Base-by-base conservation (phyloP, 2,329 filamentous ascomycete genomes). In the Rutstroemia sp. region DNA sequence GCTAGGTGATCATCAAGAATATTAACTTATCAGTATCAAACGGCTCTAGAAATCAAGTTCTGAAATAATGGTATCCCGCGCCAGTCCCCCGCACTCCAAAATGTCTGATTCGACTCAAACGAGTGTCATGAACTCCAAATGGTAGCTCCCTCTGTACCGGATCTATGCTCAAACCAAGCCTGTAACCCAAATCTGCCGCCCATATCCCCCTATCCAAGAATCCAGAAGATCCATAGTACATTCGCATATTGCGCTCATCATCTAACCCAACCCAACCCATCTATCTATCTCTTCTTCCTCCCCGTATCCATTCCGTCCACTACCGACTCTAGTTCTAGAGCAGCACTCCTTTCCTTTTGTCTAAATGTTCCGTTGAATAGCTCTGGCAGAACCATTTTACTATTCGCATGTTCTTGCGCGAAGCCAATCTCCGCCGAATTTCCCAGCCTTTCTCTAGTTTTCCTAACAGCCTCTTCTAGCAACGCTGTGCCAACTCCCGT, bases 391-490 rank as follows among this genome's bases (percentile, higher is more conserved):
- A 89, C 69, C 69, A 80, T 78, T 58, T 73, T 72, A 61, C 84
- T 83, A 78, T 92, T 90, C 46, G 88, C 89, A 75, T 95, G 90
- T 61, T 88, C 82, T 52, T 78, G 74, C 6, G 87, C 88, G 69
- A 95, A 95, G 2, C 84, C 82, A 51, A 92, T 75, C 57, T 83
- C 77, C 2, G 81, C 82, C 36, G 82, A 83, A 57, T 80, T 80
- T 44, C 88, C 88, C 57, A 86, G 86, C 66, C 79, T 81, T 70
- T 84, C 83, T 63, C 80, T 80, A 58, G 87, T 86, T 54, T 86
- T 70, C 56, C 78, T 77, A 2, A 92, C 83, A 1, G 87, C 89
- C n/a, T 88, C 86, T 63, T 86, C 80, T 48, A 96, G 75, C 65
- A 96, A 72, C 34, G 84, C 85, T 42, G 75, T 78, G 2, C 90